These are phyloP conservation scores for Trichoderma virens DNA, from an alignment of 495 filamentous ascomycete species.

Conservation along the genomic window DNA sequence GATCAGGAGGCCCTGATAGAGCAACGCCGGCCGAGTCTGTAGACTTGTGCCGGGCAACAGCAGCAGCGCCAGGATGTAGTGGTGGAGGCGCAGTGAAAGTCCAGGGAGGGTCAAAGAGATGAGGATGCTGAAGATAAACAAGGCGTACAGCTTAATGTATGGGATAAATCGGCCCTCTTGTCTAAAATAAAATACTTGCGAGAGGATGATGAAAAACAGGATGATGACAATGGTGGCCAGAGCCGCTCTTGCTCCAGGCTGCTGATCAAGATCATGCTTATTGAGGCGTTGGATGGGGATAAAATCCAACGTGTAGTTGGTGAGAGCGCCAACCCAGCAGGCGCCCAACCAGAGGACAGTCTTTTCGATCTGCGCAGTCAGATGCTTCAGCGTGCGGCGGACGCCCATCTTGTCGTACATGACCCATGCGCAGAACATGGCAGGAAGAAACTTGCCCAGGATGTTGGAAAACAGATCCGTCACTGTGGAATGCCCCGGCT, in stretches of 20 bases:
- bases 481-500: slow-evolving; percentile 48
- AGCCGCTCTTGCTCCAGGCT: slow-evolving; percentile 68
- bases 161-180: slow-evolving; percentile 60
- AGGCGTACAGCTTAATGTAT: slow-evolving; percentile 64
- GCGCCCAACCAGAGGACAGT: slow-evolving; percentile 65
- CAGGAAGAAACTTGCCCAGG: slow-evolving; percentile 67
- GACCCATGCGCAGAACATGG: slow-evolving; percentile 65
- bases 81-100: slow-evolving; percentile 87
- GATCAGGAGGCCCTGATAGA: slow-evolving; percentile 82
- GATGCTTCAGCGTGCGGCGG: slow-evolving; percentile 40
- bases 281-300: slow-evolving; percentile 79
- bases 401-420: slow-evolving; percentile 62
- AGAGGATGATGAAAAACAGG: slow-evolving; percentile 50
- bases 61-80: slow-evolving; percentile 81
- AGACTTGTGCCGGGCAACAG: slow-evolving; percentile 78
- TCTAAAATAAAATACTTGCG: slow-evolving; percentile 68
- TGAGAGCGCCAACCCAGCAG: slow-evolving; percentile 71
- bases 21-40: slow-evolving; percentile 67
- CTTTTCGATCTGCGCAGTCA: slow-evolving; percentile 62
- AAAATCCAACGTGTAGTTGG: slow-evolving; percentile 77
- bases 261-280: slow-evolving; percentile 62
- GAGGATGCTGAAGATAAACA: slow-evolving; percentile 49
- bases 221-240: slow-evolving; percentile 59
- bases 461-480: slow-evolving; percentile 55
- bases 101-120: slow-evolving; percentile 64